phyloP scores from a whole-genome alignment of 1,284 basidiomycete species.

The Amylostereum areolatum region DNA sequence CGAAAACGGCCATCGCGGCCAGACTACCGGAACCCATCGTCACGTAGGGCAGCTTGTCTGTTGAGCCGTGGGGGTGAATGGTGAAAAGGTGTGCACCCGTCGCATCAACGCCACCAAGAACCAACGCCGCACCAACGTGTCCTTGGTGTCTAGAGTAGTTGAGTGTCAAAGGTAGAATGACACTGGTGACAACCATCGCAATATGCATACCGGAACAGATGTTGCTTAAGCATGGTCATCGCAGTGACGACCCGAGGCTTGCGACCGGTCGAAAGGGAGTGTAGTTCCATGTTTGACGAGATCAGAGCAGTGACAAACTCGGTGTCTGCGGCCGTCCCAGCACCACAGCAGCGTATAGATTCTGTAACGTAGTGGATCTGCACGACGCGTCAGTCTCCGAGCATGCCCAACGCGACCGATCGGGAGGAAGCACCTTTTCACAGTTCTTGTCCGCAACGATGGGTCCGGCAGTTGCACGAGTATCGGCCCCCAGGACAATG shows the following conservation, averaged over 20 bases:
- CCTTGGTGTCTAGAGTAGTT: slow-evolving; percentile 92
- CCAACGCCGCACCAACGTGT: slow-evolving; percentile 91
- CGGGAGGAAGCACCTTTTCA: slow-evolving; percentile 74
- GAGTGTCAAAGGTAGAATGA: too few relatives aligned
- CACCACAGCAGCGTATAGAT: slow-evolving; percentile 95
- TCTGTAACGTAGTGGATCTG: slow-evolving; percentile 97
- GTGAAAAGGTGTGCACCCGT: slow-evolving; percentile 96
- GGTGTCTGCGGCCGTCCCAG: slow-evolving; percentile 96
- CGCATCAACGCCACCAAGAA: slow-evolving; percentile 93
- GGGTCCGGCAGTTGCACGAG: slow-evolving; percentile 88
- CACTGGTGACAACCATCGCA: slow-evolving; percentile 24
- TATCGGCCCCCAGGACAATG: slow-evolving; percentile 94
- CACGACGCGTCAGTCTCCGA: not conserved
- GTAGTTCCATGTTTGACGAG: slow-evolving; percentile 89
- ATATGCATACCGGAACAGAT: slow-evolving; percentile 64
- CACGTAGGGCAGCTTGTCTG: slow-evolving; percentile 98
- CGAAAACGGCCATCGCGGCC: slow-evolving; percentile 98
- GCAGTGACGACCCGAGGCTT: slow-evolving; percentile 91
- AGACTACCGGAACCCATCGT: slow-evolving; percentile 97
- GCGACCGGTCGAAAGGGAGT: slow-evolving; percentile 78
- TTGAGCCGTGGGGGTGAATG: slow-evolving; percentile 94
- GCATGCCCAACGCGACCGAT: not conserved
- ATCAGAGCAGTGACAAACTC: slow-evolving; percentile 94
- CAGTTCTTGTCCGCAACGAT: slow-evolving; percentile 99
- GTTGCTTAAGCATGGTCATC: slow-evolving; percentile 97